Base-by-base conservation (phyloP, 108 stramenopile species). In the Cyclotella choctawhatcheeana region DNA sequence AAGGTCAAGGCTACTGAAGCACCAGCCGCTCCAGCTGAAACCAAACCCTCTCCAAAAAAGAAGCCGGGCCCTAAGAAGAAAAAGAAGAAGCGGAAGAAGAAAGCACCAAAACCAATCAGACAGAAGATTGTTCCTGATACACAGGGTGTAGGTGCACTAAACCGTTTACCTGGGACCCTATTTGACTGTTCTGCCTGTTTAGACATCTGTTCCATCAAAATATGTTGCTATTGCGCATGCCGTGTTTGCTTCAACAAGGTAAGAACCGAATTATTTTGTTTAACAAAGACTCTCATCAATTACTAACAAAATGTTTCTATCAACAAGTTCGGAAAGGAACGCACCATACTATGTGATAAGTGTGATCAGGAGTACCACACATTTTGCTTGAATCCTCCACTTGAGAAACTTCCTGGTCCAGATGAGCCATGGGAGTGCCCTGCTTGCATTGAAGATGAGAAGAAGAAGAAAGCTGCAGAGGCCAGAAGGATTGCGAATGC, bases 181-280 rank as follows among this genome's bases (percentile, higher is more conserved):
- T 76, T 76, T 45, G 75, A 77, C 51, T 82, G 81, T 54, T 78
- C 77, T 29, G 76, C 67, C 33, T 95, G 94, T 45, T 52, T 66
- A 14, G 94, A 93, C 58, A 82, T 90, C 54, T 55, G 77, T n/a
- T 56, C 59, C 35, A 86, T 93, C 31, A 66, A 74, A 58, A 44
- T 91, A 1, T 95, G 94, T 63, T 88, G 87, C 48, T 92, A 90
- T 73, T 95, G 94, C 73, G 90, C 84, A 27, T 95, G 94, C 44
- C 86, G 91, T 5, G 52, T 84, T 35, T 95, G 94, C 65, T 91
- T n/a, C n/a, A n/a, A n/a, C n/a, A n/a, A n/a, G n/a, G n/a, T n/a
- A n/a, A n/a, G n/a, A n/a, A n/a, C n/a, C n/a, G n/a, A n/a, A n/a
- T n/a, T n/a, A n/a, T n/a, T n/a, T n/a, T n/a, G n/a, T n/a, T n/a